phyloP scores from a whole-genome alignment of 495 filamentous ascomycete species.

The Friedmanniomyces endolithicus region DNA sequence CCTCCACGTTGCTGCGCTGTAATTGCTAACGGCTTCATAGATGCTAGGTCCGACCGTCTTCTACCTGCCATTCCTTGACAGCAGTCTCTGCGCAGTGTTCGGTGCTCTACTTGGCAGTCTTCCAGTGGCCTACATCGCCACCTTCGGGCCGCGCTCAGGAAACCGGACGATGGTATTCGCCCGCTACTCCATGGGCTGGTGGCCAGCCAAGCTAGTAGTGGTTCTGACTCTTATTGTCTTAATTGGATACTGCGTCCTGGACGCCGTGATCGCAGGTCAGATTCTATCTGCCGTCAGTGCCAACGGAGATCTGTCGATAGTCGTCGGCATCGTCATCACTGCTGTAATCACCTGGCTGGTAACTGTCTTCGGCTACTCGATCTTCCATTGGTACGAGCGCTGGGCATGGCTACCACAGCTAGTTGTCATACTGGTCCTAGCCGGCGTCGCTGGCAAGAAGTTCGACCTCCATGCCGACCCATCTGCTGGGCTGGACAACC shows the following conservation, averaged over 20 bases:
- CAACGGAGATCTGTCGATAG: conserved; percentile 48
- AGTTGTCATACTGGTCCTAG: conserved; percentile 52
- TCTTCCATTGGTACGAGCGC: conserved; percentile 62
- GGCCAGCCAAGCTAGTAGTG: conserved; percentile 62
- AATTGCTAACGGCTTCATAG: neutral
- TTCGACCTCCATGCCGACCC: conserved; percentile 44
- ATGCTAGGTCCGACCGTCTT: conserved; percentile 49
- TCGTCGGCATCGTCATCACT: conserved; percentile 57
- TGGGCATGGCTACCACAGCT: conserved; percentile 60
- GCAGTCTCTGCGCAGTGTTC: conserved; percentile 52
- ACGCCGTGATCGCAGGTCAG: conserved; percentile 60
- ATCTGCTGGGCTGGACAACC: conserved; percentile 35
- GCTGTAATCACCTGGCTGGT: conserved; percentile 54
- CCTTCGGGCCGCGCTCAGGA: conserved; percentile 57
- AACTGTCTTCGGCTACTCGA: conserved; percentile 59
- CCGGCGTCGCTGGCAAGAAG: conserved; percentile 50
- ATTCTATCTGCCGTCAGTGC: conserved; percentile 59
- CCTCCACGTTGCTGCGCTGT: neutral
- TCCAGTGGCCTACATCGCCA: conserved; percentile 55
- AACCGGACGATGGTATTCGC: conserved; percentile 62
- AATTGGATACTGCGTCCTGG: conserved; percentile 58
- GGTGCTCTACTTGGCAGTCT: conserved; percentile 44
- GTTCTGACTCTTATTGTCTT: conserved; percentile 59
- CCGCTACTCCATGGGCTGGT: conserved; percentile 69
- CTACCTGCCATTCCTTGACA: conserved; percentile 53